Conservation (phyloP, 2,329 filamentous ascomycete genomes). For the Stagonosporopsis chrysanthemi region DNA sequence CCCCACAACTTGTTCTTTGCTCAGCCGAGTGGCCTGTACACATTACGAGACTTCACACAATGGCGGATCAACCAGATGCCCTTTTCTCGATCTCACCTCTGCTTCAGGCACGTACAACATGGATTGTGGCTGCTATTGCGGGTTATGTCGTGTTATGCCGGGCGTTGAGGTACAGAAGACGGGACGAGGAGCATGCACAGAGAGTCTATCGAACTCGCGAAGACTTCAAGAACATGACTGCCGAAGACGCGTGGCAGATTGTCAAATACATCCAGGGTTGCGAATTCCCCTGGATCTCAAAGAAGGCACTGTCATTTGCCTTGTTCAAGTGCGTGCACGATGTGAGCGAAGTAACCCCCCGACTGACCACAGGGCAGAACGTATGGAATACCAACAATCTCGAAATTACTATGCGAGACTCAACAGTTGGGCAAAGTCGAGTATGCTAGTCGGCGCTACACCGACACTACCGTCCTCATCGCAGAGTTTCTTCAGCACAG, state of each 20-base stretch:
- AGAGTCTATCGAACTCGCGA: constrained; percentile 56
- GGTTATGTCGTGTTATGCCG: constrained; percentile 47
- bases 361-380: constrained; percentile 28
- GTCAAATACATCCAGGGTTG: constrained; percentile 55
- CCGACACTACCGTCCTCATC: constrained; percentile 45
- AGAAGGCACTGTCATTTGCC: constrained; percentile 64
- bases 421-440: constrained; percentile 37
- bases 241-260: constrained; percentile 61
- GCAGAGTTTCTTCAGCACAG: constrained; percentile 38
- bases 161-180: constrained; percentile 49
- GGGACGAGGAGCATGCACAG: constrained; percentile 51
- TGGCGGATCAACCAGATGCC: constrained; percentile 4
- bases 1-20: background rate
- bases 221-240: constrained; percentile 61
- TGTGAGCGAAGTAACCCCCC: background rate
- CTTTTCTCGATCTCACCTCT: background rate
- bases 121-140: constrained; percentile 19
- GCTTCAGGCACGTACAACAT: constrained; percentile 9
- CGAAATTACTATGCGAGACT: constrained; percentile 45
- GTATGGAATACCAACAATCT: constrained; percentile 50
- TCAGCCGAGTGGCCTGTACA: background rate
- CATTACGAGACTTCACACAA: background rate
- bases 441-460: constrained; percentile 38
- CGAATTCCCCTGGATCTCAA: constrained; percentile 64
- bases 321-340: constrained; percentile 57